These are phyloP conservation scores for Macrolepiota fuliginosa DNA, from an alignment of 768 basidiomycete genomes.

Conservation along the genomic window DNA sequence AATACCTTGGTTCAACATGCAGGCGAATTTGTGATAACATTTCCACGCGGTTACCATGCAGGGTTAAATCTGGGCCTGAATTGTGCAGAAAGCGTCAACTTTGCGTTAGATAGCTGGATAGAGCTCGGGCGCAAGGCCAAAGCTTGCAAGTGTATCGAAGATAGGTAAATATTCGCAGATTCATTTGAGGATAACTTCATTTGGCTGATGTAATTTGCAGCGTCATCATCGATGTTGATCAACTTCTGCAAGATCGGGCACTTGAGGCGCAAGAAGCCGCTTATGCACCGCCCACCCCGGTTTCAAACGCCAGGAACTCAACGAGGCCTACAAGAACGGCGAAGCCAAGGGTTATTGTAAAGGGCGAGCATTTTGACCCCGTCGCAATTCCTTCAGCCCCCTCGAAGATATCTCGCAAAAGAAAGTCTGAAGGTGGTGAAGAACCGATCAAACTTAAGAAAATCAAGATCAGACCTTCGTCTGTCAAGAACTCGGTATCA, in stretches of 20 bases:
- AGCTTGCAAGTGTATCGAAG: conserved; percentile 68
- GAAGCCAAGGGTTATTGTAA: conserved; percentile 19
- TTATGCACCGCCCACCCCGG: background rate
- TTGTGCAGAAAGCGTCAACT: conserved; percentile 97
- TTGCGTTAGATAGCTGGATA: conserved; percentile 92
- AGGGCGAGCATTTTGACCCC: conserved; percentile 20
- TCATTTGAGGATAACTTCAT: background rate
- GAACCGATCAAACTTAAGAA: conserved; percentile 47
- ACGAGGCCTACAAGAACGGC: conserved; percentile 18
- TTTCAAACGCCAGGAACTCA: conserved; percentile 5
- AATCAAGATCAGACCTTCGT: conserved; percentile 37
- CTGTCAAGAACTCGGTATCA: conserved; percentile 24
- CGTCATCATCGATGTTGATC: conserved; percentile 92
- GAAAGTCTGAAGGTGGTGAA: conserved; percentile 36
- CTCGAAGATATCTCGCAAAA: conserved; percentile 27
- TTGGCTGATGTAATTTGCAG: conserved; percentile 36
- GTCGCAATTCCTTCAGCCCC: conserved; percentile 33
- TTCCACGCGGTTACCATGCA: conserved; percentile 92
- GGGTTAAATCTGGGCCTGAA: conserved; percentile 97
- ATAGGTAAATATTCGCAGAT: conserved; percentile 49
- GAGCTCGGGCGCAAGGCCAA: conserved; percentile 83
- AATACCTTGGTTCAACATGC: conserved; percentile 90
- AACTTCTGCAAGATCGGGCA: conserved; percentile 68
- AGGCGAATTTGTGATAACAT: conserved; percentile 97
- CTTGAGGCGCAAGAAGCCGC: conserved; percentile 31